Evolutionary conservation across 192 early-diverging fungal species (phyloP), one percentile per base, ranked within the genome.

Genomic region (Coemansia sp.): DNA sequence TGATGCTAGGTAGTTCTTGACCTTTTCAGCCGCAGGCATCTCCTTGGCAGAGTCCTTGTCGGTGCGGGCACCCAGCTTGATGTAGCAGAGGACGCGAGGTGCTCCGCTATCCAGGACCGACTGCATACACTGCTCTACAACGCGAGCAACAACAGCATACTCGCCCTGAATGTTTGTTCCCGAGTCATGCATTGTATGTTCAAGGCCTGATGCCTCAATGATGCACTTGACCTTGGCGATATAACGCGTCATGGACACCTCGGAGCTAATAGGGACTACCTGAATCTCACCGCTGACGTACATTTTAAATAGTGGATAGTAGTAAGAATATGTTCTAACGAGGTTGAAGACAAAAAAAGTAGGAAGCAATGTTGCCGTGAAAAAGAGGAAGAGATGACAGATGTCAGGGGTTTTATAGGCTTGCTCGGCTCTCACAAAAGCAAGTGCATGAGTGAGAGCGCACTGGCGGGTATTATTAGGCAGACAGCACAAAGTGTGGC

Each of bases 161-260:
- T 82, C 80, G 38, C 80, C 80, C 51, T 82, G 74, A 14, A 82
- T 76, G 48, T 82, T 82, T 0, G 80, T 82, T 2, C 80, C 80
- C 0, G 80, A 74, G 41, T 82, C 80, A 34, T 82, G 80, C 80
- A 82, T 82, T 23, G 80, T 77, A 50, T 82, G 80, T 57, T 76
- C 65, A 17, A 82, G 68, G 8, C 75, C 80, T 6, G 80, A 82
- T 7, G 31, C 68, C 25, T 76, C 68, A n/a, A 82, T 65, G 27
- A 82, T 70, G 3, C 62, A 42, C 27, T 82, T 77, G 37, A 77
- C 80, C 23, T 50, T 66, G 58, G 80, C 74, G 38, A 82, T 82
- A 41, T 76, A 82, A 17, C 48, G 69, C 25, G 80, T 82, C 23
- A 82, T 68, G 7, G 80, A 82, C 19, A 67, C 67, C 38, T 69